Percentiles rank a stretch among this genome's conserved stretches.
Conservation (phyloP, 2,329 filamentous ascomycete genomes). For the Thelonectria blattea region DNA sequence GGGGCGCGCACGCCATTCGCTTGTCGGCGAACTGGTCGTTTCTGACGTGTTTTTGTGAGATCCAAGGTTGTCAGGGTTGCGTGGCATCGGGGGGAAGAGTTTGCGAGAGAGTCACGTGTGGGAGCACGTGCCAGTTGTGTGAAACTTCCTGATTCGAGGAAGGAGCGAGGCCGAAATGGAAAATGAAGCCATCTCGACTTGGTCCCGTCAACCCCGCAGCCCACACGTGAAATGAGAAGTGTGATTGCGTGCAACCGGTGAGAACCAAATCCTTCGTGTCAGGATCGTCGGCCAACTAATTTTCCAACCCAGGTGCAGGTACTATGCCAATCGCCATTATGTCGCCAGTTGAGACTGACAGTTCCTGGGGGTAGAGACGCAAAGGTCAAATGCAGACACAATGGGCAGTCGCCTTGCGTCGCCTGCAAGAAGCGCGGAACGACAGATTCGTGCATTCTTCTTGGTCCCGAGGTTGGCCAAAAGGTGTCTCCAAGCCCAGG, state of each 20-base stretch:
- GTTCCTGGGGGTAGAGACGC: slow-evolving; percentile 25
- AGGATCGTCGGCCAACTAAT: background rate
- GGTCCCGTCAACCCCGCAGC: background rate
- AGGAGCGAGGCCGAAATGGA: background rate
- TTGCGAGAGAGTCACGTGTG: background rate
- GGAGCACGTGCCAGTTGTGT: background rate
- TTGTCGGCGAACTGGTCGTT: background rate
- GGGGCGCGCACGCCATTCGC: background rate
- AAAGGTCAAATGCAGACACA: slow-evolving; percentile 36
- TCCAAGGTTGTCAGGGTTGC: background rate
- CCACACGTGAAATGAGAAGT: slow-evolving; percentile 23
- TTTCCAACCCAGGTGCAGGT: slow-evolving; percentile 31
- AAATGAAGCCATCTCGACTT: background rate
- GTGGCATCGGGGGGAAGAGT: background rate
- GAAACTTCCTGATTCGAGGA: background rate
- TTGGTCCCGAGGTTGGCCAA: slow-evolving; percentile 22
- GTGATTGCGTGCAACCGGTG: slow-evolving; percentile 37
- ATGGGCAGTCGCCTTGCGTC: slow-evolving; percentile 32
- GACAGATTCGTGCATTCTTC: slow-evolving; percentile 24
- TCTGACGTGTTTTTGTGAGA: background rate
- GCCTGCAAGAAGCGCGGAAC: slow-evolving; percentile 31
- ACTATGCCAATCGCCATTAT: background rate
- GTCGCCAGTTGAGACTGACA: background rate
- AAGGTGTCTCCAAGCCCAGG: background rate
- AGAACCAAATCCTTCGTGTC: background rate